Percentiles rank a stretch among this genome's conserved stretches.
Evolutionary conservation across 108 stramenopile species (phyloP).

Genomic region (Chaetoceros muelleri): DNA sequence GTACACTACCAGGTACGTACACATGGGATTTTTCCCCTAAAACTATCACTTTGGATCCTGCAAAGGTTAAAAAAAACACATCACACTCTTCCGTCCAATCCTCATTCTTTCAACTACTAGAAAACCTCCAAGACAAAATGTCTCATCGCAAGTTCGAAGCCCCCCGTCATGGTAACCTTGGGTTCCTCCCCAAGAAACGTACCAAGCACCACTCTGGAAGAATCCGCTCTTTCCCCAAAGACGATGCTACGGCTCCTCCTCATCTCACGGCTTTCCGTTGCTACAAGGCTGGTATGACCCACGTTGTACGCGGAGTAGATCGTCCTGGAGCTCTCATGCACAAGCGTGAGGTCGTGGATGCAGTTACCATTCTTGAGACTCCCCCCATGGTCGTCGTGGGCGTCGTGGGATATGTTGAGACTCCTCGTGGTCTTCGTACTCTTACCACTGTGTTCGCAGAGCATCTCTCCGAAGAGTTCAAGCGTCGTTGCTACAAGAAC

Average conservation of each 20-base stretch:
- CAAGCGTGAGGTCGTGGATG: conserved; percentile 99
- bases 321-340: conserved; percentile 98
- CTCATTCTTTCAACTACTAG: too few relatives aligned
- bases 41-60: too few relatives aligned
- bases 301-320: conserved; percentile 97
- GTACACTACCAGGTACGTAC: too few relatives aligned
- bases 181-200: conserved; percentile 99
- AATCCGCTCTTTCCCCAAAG: conserved; percentile 96
- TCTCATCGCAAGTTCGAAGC: conserved; percentile 99
- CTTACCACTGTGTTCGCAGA: conserved; percentile 98
- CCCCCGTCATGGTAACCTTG: conserved; percentile 89
- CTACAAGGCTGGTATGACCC: conserved; percentile 99
- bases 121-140: conserved; percentile 45
- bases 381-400: conserved; percentile 99
- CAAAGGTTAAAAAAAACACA: too few relatives aligned
- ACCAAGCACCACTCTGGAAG: conserved; percentile 98
- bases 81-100: too few relatives aligned
- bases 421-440: conserved; percentile 95
- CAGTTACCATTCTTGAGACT: conserved; percentile 97
- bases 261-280: conserved; percentile 99
- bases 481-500: conserved; percentile 99
- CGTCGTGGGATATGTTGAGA: conserved; percentile 98
- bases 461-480: conserved; percentile 97
- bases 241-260: conserved; percentile 75
- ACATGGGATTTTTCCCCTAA: too few relatives aligned